Evolutionary conservation across 345 rosid species (phyloP), one percentile per base, ranked within the genome.

Genomic region (Eucalyptus paniculata): DNA sequence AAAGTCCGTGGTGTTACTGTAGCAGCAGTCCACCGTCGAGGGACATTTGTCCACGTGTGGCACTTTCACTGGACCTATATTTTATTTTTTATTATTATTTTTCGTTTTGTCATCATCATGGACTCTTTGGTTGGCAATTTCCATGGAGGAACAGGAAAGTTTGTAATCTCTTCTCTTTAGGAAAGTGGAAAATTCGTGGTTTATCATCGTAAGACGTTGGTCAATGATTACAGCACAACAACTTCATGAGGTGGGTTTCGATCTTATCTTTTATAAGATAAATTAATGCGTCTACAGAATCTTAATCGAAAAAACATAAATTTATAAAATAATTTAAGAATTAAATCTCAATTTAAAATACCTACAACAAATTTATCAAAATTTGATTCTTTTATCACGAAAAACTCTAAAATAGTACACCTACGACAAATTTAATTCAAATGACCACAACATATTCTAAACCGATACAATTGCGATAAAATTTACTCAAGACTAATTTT

Each of bases 401-500:
- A 19, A 53, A 53, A 19, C 5, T 53, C 24, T 19, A 19, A 53
- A 53, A 53, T n/a, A 53, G 11, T 53, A 53, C 1, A 53, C 0
- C 26, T 8, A n/a, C 0, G 0, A 53, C 1, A 21, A 53, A 53
- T 53, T 53, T 53, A 21, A 53, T 21, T 53, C 58, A 53, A 53
- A 53, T 21, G 5, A 53, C 58, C 26, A 53, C 58, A 53, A 21
- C 2, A 21, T 8, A 53, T 53, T 53, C 1, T 53, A 8, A 53
- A 53, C 5, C 1, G 0, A 53, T 53, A 53, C 2, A 53, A 0
- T 53, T 53, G 2, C 0, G 0, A 53, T 53, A 21, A 53, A 53
- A 21, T 53, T 53, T 21, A 21, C 2, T 4, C 0, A 53, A 53
- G 11, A 53, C 58, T 53, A 53, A 53, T 21, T 53, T 53, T 53